A percentile compares a stretch with the other conserved stretches of the same genome.
phyloP scores from a whole-genome alignment of 345 rosid species.

The Hypericum perforatum region DNA sequence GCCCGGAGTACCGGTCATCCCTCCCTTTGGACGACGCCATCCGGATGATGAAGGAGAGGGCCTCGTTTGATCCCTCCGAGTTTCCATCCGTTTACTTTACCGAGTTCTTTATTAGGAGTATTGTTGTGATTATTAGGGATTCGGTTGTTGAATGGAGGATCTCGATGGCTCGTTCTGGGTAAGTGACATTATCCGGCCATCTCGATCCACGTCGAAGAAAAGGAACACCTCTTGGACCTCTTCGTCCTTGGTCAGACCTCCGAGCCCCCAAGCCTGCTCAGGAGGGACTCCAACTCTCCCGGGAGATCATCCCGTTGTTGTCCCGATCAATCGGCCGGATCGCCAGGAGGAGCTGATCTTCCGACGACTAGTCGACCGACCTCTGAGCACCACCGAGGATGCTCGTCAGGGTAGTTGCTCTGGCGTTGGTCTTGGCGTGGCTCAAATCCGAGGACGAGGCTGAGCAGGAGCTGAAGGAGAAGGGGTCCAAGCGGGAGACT shows the following conservation, averaged over 20 bases:
- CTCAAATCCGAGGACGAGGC: not conserved
- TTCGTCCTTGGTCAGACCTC: conserved; percentile 46
- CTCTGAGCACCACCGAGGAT: too few relatives aligned
- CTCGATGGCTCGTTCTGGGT: too few relatives aligned
- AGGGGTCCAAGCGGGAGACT: conserved; percentile 48
- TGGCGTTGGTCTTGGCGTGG: too few relatives aligned
- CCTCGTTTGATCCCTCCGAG: too few relatives aligned
- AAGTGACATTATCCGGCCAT: conserved; percentile 80
- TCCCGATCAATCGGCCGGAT: conserved; percentile 46
- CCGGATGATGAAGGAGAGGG: too few relatives aligned
- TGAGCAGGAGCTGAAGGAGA: conserved; percentile 30
- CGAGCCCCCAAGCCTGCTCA: conserved; percentile 43
- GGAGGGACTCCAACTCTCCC: conserved; percentile 51
- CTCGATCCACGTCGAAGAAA: conserved; percentile 67
- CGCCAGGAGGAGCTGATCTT: conserved; percentile 31
- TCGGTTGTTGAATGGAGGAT: too few relatives aligned
- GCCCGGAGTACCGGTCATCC: too few relatives aligned
- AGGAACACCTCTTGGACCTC: conserved; percentile 73
- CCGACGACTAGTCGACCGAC: conserved; percentile 40
- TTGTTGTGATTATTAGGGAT: too few relatives aligned
- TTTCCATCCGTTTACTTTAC: too few relatives aligned
- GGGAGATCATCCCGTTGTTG: conserved; percentile 46
- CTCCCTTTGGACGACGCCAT: too few relatives aligned
- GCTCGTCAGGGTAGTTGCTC: conserved; percentile 47
- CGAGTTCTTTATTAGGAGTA: too few relatives aligned